Evolutionary conservation across 23 red algal genomes (phyloP), one percentile per base, ranked within the genome.

Genomic region (Gracilariopsis chorda): DNA sequence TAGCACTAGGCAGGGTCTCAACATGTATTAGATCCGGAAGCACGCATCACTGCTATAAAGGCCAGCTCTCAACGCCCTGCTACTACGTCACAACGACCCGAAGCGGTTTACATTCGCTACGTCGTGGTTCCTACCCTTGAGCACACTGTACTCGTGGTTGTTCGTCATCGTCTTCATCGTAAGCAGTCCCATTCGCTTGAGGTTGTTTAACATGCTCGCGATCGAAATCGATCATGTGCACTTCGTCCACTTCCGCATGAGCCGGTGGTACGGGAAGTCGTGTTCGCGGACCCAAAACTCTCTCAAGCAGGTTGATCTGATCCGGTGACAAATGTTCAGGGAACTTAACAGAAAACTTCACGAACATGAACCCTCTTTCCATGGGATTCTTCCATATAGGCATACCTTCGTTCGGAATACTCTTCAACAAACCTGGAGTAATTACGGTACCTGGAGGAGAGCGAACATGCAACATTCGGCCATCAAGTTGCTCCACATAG

Each of bases 331-430:
- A 70, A 34, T 48, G 30, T 1, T 47, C 51, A 41, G 97, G 97
- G 82, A 95, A 99, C 24, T 84, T 67, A 42, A 99, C 87, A 14
- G 86, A 68, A 56, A 99, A 99, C 62, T 94, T 94, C 46, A 99
- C 80, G 58, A 99, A 93, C 77, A 99, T 80, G 52, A 77, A 94
- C 28, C 97, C 97, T 45, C 93, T 62, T 42, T 99, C 92, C 29
- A 57, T 90, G 7, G 88, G 69, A 32, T 88, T 88, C 84, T 90
- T 94, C 85, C 88, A 99, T 7, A 63, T 94, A 1, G 97, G 97
- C 97, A 99, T 99, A 58, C 97, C 97, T 75, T 99, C 97, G 35
- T 94, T 68, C 28, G 93, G 92, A 16, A 99, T 85, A 23, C 90
- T 94, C 85, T 99, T 99, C 2, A 99, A 7, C 29, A 82, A 24